phyloP scores from a whole-genome alignment of 805 yeast genomes.

The Isabelozyma gotoi region DNA sequence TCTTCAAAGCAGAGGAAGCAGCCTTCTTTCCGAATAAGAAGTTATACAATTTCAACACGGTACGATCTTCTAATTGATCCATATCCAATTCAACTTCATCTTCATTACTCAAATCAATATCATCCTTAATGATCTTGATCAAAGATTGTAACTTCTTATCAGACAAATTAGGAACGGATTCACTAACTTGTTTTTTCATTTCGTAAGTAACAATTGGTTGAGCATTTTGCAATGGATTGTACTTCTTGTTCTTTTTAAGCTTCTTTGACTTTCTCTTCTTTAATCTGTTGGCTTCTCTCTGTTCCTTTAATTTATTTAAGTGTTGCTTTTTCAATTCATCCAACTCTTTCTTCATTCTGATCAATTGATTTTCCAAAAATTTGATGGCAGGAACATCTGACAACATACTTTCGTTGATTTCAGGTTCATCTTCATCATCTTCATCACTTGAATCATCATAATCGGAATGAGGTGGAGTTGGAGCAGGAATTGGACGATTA shows the following conservation, averaged over 20 bases:
- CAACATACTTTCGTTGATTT: constrained; percentile 50
- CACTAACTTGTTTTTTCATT: constrained; percentile 93
- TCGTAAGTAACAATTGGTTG: constrained; percentile 73
- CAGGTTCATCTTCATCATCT: constrained; percentile 56
- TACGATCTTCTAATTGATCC: constrained; percentile 84
- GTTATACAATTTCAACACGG: constrained; percentile 79
- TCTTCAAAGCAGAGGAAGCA: constrained; percentile 40
- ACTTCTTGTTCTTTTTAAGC: constrained; percentile 13
- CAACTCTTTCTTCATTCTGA: constrained; percentile 81
- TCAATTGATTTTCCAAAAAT: constrained; percentile 82
- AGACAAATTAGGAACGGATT: constrained; percentile 72
- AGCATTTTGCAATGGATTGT: constrained; percentile 11
- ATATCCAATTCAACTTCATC: constrained; percentile 92
- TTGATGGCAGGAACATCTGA: constrained; percentile 88
- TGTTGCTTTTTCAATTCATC: constrained; percentile 79
- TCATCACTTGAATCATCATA: constrained; percentile 26
- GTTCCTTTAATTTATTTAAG: constrained; percentile 63
- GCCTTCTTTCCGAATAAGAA: constrained; percentile 58
- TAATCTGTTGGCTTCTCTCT: constrained; percentile 53
- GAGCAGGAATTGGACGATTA: constrained; percentile 60
- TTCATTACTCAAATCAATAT: constrained; percentile 59
- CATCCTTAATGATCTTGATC: constrained; percentile 79
- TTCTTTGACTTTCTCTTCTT: constrained; percentile 40
- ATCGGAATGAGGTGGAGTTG: constrained; percentile 60
- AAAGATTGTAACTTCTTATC: constrained; percentile 83